Evolutionary conservation across 768 basidiomycete genomes (phyloP).

Genomic region (Mycena olivaceomarginata): DNA sequence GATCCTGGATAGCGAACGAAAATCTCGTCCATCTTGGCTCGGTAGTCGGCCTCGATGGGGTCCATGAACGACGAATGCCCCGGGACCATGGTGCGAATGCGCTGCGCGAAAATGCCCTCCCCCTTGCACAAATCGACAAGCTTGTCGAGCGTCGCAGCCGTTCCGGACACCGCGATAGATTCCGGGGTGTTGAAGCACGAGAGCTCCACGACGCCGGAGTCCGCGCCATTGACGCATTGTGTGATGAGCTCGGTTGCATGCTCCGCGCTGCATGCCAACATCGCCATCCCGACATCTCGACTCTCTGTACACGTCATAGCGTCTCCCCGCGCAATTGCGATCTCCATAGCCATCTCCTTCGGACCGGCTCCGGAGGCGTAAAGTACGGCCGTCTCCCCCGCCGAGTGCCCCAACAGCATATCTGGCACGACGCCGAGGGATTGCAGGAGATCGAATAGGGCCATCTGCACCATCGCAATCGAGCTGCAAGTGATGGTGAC

Average conservation of each 20-base stretch:
- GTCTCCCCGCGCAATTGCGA: conserved; percentile 55
- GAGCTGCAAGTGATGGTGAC: conserved; percentile 49
- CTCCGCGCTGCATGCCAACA: neutral
- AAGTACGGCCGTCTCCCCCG: conserved; percentile 57
- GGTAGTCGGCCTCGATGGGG: conserved; percentile 39
- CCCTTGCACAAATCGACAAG: conserved; percentile 45
- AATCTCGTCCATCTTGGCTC: conserved; percentile 3
- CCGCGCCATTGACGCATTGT: neutral
- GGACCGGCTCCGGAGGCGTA: conserved; percentile 57
- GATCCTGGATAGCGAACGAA: conserved; percentile 29
- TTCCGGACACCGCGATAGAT: neutral
- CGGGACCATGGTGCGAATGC: conserved; percentile 51
- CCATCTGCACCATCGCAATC: conserved; percentile 58
- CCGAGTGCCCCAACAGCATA: conserved; percentile 56
- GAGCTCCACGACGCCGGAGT: neutral
- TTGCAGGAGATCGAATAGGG: conserved; percentile 52
- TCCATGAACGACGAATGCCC: conserved; percentile 55
- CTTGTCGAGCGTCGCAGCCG: neutral
- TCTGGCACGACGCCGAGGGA: conserved; percentile 51
- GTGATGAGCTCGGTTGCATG: neutral
- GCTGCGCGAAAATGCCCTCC: conserved; percentile 49
- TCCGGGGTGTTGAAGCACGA: neutral
- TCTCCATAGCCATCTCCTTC: conserved; percentile 53
- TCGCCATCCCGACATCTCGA: conserved; percentile 36
- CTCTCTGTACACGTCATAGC: conserved; percentile 48